Evolutionary conservation across 257 asterid genomes (phyloP), one percentile per base, ranked within the genome.

Genomic region (Ballota nigra): DNA sequence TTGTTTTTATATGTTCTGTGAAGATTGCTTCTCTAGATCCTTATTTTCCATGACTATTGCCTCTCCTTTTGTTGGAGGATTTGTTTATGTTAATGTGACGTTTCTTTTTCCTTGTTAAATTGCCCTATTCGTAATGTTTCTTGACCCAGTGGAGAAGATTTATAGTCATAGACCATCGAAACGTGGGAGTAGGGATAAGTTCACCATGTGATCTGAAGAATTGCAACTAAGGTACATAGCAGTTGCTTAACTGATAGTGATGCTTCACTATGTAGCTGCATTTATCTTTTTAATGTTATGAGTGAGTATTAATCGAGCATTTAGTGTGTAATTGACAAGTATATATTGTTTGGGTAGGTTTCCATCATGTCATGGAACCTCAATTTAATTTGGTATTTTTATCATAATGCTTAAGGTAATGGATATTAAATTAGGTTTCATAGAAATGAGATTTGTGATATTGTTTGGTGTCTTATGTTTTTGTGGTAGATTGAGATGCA

Each of bases 1-100:
- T 55, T 38, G 12, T 29, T 53, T 19, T 53, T 53, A 53, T 53
- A 15, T 76, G 69, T 64, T 57, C 45, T 64, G n/a, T 68, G 36
- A 68, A 55, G 65, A 16, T 71, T 71, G 78, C 70, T 67, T 60
- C 34, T 47, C 55, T 16, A 58, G 60, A 41, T 34, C 40, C 38
- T 41, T 12, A 12, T 33, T 59, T 26, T 9, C 41, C 20, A 19
- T 16, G 16, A 19, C 28, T 16, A 51, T 4, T 45, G 7, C 15
- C 53, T 15, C 53, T 38, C n/a, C 62, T 47, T 59, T 34, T n/a
- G 34, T 22, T 29, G 61, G 22, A 56, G 16, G 19, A 55, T 63
- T 43, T 45, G 28, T 55, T 12, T 0, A 4, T 16, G 63, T 38
- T 49, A 49, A 53, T 67, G 4, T n/a, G 63, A 56, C 5, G 13